phyloP scores from a whole-genome alignment of 352 stramenopile genomes.

The Globisporangium ultimum region DNA sequence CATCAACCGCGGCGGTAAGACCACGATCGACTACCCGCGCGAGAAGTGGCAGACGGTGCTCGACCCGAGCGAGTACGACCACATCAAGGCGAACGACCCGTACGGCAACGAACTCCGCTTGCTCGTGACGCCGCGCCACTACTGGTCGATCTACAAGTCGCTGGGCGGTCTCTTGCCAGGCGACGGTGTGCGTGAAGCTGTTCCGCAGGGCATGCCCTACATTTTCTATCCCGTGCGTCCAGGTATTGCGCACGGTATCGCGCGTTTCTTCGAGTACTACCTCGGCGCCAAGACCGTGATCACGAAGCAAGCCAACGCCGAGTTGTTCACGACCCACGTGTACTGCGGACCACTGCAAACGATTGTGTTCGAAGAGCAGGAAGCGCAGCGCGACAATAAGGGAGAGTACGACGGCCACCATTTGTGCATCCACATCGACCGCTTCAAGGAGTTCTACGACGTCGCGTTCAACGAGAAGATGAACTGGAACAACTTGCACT shows the following conservation, averaged over 20 bases:
- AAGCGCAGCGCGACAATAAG: constrained; percentile 46
- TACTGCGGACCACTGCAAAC: constrained; percentile 52
- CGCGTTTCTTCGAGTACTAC: constrained; percentile 70
- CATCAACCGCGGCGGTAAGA: constrained; percentile 47
- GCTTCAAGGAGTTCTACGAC: constrained; percentile 66
- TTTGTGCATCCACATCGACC: constrained; percentile 71
- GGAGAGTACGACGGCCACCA: constrained; percentile 74
- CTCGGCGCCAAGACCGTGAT: constrained; percentile 50
- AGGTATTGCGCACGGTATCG: constrained; percentile 52
- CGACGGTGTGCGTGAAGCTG: constrained; percentile 27
- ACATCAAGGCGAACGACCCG: constrained; percentile 58
- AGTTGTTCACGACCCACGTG: constrained; percentile 41
- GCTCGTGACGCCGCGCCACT: constrained; percentile 52
- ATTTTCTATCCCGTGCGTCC: constrained; percentile 54
- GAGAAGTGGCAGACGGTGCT: constrained; percentile 55
- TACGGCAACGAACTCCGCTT: constrained; percentile 58
- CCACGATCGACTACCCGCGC: constrained; percentile 44
- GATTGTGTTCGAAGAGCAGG: constrained; percentile 62
- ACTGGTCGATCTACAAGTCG: constrained; percentile 56
- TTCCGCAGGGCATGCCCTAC: constrained; percentile 57
- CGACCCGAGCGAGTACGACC: constrained; percentile 45
- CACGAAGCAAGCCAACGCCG: constrained; percentile 26
- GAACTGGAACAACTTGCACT: constrained; percentile 72
- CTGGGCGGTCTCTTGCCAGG: constrained; percentile 47
- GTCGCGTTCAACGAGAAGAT: constrained; percentile 51